These are phyloP conservation scores for Cucumis melo DNA, from an alignment of 306 rosid species.

Conservation along the genomic window DNA sequence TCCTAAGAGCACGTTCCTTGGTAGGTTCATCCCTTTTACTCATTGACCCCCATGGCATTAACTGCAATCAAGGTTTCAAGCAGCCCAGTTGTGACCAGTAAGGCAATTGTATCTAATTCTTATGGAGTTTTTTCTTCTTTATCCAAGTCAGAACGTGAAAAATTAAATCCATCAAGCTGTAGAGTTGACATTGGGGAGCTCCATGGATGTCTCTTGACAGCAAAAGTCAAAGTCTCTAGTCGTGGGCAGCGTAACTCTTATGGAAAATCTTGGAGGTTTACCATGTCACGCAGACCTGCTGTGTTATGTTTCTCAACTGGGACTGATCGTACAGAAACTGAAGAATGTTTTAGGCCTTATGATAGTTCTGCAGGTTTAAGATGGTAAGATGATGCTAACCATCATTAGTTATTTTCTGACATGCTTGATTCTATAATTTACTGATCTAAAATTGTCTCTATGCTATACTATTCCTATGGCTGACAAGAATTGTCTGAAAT, in stretches of 20 bases:
- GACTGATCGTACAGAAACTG: conserved; percentile 39
- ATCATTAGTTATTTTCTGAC: background rate
- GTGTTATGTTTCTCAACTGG: conserved; percentile 41
- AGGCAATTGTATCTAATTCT: conserved; percentile 30
- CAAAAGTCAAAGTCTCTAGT: conserved; percentile 22
- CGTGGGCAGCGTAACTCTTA: conserved; percentile 17
- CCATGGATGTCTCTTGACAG: conserved; percentile 16
- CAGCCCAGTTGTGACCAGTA: conserved; percentile 36
- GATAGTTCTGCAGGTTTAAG: conserved; percentile 36
- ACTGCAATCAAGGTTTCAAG: conserved; percentile 50
- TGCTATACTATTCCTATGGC: background rate
- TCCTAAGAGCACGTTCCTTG: conserved; percentile 19
- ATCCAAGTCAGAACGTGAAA: conserved; percentile 30
- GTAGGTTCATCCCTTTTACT: conserved; percentile 16
- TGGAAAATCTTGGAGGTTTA: conserved; percentile 34
- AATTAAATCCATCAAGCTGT: conserved; percentile 25
- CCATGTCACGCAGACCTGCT: conserved; percentile 28
- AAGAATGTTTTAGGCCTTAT: conserved; percentile 38
- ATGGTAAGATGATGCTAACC: conserved; percentile 25
- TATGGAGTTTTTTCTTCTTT: conserved; percentile 23
- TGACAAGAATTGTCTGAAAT: background rate
- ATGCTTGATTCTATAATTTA: background rate
- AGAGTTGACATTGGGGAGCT: conserved; percentile 27
- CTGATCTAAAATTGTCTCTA: background rate
- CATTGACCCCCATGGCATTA: conserved; percentile 46